A percentile compares a stretch with the other conserved stretches of the same genome.
Conservation (phyloP, 805 yeast species). For the Starmerella cellae region DNA sequence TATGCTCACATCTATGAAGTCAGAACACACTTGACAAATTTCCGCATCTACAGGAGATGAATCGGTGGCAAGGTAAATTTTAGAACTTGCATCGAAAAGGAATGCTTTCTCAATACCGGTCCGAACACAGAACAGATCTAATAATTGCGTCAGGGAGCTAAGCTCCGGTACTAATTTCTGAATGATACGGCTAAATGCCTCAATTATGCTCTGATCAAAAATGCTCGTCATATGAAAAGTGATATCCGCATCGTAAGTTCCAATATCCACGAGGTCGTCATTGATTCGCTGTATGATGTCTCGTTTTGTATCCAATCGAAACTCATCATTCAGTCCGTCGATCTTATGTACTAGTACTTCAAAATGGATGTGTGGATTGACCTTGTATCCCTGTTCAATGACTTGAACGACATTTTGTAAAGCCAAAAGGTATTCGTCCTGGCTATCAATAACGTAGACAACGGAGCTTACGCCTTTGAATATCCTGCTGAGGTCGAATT, state of each 20-base stretch:
- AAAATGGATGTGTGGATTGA: constrained; percentile 72
- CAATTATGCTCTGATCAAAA: constrained; percentile 90
- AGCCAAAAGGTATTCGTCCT: constrained; percentile 88
- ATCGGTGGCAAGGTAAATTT: constrained; percentile 91
- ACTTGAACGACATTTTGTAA: constrained; percentile 78
- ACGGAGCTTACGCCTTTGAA: constrained; percentile 78
- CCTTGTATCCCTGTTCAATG: constrained; percentile 71
- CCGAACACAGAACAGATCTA: constrained; percentile 79
- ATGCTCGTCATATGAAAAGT: constrained; percentile 86
- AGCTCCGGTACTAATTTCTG: constrained; percentile 83
- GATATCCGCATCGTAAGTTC: constrained; percentile 81
- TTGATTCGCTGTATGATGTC: constrained; percentile 94
- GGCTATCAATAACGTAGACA: constrained; percentile 88
- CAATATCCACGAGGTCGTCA: constrained; percentile 79
- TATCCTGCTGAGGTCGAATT: constrained; percentile 54
- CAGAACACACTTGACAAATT: constrained; percentile 93
- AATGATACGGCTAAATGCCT: constrained; percentile 84
- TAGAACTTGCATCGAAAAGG: constrained; percentile 79
- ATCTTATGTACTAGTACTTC: constrained; percentile 93
- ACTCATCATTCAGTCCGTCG: constrained; percentile 90
- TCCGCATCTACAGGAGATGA: constrained; percentile 91
- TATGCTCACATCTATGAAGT: constrained; percentile 85
- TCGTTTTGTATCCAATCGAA: constrained; percentile 83
- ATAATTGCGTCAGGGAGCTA: constrained; percentile 73
- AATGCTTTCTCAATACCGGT: constrained; percentile 87